phyloP scores from a whole-genome alignment of 2,329 filamentous ascomycete genomes.

The Leptographium galeiforme region DNA sequence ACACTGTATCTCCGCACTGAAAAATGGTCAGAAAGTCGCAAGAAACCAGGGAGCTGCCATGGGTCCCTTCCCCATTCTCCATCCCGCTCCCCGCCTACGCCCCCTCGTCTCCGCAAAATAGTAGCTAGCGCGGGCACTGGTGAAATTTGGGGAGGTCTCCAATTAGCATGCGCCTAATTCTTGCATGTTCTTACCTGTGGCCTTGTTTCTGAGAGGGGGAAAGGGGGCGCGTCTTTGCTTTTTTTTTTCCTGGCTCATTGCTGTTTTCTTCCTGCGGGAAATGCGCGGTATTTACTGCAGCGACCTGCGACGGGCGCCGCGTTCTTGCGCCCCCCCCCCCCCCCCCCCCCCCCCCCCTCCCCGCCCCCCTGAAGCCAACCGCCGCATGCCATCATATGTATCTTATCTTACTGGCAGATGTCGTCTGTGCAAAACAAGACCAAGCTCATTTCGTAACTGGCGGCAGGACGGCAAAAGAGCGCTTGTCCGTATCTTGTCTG shows the following conservation, averaged over 20 bases:
- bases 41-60: neutral
- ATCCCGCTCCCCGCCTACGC: neutral
- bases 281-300: neutral
- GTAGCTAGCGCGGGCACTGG: neutral
- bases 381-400: too few species aligned
- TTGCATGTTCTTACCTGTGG: neutral
- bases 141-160: neutral
- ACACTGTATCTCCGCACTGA: neutral
- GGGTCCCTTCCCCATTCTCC: neutral
- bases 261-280: neutral
- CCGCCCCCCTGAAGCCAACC: too few species aligned
- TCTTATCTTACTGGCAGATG: too few species aligned
- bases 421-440: too few species aligned
- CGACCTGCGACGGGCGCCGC: too few species aligned
- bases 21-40: too few species aligned
- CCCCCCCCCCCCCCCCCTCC: too few species aligned
- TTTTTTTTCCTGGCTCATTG: neutral
- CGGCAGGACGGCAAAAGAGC: too few species aligned
- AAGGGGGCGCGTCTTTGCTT: too few species aligned
- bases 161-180: neutral
- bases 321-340: too few species aligned
- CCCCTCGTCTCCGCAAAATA: neutral
- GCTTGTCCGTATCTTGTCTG: too few species aligned
- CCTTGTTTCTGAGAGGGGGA: neutral
- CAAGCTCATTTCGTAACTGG: too few species aligned